A percentile compares a stretch with the other conserved stretches of the same genome.
Evolutionary conservation across 345 rosid genomes (phyloP).

Genomic region (Zanthoxylum bungeanum): DNA sequence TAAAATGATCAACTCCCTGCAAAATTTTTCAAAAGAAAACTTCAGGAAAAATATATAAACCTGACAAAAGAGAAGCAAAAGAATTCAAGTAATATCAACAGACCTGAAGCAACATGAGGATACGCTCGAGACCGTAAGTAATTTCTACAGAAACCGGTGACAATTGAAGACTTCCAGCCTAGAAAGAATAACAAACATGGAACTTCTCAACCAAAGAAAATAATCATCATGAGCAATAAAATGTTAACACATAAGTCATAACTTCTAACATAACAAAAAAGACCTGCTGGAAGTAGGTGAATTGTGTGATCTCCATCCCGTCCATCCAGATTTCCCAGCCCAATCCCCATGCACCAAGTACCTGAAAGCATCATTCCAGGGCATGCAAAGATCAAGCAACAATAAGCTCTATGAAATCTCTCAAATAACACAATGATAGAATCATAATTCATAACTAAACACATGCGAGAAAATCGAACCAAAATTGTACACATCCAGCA

Average conservation of each 20-base stretch:
- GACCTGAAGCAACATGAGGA: conserved; percentile 97
- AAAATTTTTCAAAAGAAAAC: conserved; percentile 20
- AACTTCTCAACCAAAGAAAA: not conserved
- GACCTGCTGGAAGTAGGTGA: conserved; percentile 99
- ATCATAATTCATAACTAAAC: not conserved
- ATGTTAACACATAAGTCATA: not conserved
- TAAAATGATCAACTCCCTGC: conserved; percentile 98
- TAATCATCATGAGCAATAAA: not conserved
- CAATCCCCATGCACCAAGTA: conserved; percentile 99
- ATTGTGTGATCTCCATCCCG: conserved; percentile 99
- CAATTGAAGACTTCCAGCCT: conserved; percentile 96
- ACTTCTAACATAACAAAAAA: conserved; percentile 7
- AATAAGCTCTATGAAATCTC: not conserved
- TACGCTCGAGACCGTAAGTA: conserved; percentile 97
- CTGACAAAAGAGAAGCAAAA: conserved; percentile 11
- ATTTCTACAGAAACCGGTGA: conserved; percentile 95
- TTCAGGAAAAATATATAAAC: conserved; percentile 24
- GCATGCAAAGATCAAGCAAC: not conserved
- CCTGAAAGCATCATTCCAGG: conserved; percentile 45
- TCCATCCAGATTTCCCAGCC: conserved; percentile 99
- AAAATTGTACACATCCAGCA: conserved; percentile 3
- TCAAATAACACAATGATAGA: not conserved
- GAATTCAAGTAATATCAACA: conserved; percentile 1
- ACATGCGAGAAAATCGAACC: not conserved
- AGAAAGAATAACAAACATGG: conserved; percentile 1